phyloP scores from a whole-genome alignment of 306 rosid genomes.

The Rubus idaeus region DNA sequence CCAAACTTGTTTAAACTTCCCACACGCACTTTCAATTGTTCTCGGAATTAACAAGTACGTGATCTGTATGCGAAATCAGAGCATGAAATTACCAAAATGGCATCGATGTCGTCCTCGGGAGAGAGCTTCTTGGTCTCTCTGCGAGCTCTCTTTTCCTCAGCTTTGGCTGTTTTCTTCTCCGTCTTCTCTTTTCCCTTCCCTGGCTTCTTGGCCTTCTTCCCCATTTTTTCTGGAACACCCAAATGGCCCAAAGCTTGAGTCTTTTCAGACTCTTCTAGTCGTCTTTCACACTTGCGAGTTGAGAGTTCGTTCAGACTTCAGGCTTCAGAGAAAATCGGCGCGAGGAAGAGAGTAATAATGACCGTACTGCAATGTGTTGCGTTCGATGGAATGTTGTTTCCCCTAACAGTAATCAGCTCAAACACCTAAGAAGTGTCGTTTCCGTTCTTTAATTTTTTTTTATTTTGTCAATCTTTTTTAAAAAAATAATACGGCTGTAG shows the following conservation, averaged over 20 bases:
- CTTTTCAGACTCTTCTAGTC: background rate
- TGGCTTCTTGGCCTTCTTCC: constrained; percentile 90
- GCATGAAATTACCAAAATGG: constrained; percentile 61
- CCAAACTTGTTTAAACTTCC: background rate
- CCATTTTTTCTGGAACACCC: constrained; percentile 43
- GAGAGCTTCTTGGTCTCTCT: constrained; percentile 87
- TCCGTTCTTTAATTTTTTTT: no score
- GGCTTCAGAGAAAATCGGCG: background rate
- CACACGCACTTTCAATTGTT: background rate
- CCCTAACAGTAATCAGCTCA: no score
- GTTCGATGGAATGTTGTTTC: background rate
- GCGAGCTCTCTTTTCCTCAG: constrained; percentile 84
- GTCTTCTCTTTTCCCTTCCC: constrained; percentile 98
- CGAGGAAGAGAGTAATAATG: background rate
- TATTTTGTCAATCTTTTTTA: no score
- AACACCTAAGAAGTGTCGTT: no score
- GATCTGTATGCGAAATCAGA: background rate
- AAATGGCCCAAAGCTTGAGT: background rate
- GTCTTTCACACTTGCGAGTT: background rate
- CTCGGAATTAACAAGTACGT: background rate
- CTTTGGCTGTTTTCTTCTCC: constrained; percentile 77
- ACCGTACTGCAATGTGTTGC: background rate
- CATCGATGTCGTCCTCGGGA: constrained; percentile 96
- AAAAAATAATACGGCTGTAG: no score
- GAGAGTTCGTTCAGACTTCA: background rate